phyloP scores from a whole-genome alignment of 768 basidiomycete species.

The Epithele typhae region DNA sequence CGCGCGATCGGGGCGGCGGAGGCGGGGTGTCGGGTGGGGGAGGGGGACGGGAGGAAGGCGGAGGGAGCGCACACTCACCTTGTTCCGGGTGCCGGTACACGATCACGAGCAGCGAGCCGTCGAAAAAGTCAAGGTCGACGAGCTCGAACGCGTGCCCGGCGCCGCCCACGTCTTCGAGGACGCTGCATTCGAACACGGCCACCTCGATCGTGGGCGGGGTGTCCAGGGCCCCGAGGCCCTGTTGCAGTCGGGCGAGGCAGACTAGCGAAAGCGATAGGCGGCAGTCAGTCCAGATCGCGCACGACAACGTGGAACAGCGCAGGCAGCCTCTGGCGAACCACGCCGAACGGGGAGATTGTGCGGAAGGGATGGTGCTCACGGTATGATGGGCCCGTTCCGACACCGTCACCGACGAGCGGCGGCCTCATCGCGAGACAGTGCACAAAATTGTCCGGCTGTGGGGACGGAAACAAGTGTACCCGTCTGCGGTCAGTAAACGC shows the following conservation, averaged over 20 bases:
- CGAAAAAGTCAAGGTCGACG: conserved; percentile 74
- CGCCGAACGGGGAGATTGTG: no score
- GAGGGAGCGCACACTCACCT: conserved; percentile 14
- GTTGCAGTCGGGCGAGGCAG: conserved; percentile 51
- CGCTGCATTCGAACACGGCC: conserved; percentile 51
- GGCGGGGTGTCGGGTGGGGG: no score
- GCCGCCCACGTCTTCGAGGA: conserved; percentile 37
- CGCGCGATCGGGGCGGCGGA: no score
- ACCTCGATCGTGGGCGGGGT: conserved; percentile 37
- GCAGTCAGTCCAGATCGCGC: conserved; percentile 1
- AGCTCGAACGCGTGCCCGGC: conserved; percentile 42
- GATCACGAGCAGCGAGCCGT: conserved; percentile 64
- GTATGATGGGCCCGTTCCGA: conserved; percentile 28
- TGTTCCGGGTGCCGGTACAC: conserved; percentile 50
- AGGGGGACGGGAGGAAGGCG: background rate
- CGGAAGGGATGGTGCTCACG: conserved; percentile 29
- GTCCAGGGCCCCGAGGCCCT: conserved; percentile 36
- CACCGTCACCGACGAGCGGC: conserved; percentile 29
- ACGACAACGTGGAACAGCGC: conserved; percentile 1
- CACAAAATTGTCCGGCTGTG: conserved; percentile 27
- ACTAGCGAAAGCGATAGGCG: conserved; percentile 33
- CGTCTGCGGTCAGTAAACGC: no score
- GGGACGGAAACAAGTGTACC: no score
- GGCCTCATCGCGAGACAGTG: conserved; percentile 52
- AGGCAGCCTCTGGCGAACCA: no score